A percentile compares a stretch with the other conserved stretches of the same genome.
Evolutionary conservation across 2,329 filamentous ascomycete genomes (phyloP).

Genomic region (Alternaria incomplexa): DNA sequence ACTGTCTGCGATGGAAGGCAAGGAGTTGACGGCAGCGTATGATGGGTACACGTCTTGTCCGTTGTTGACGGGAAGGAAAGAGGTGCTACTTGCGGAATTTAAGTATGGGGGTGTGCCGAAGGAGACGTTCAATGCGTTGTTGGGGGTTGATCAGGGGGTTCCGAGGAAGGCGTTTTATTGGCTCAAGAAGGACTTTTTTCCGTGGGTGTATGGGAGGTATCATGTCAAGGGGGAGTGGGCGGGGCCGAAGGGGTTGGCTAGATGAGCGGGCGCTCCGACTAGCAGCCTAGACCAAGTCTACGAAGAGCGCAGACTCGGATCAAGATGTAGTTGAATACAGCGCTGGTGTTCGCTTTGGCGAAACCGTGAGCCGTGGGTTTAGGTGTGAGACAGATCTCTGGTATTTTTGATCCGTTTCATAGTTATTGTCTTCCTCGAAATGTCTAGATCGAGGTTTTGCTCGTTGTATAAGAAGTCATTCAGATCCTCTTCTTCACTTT

Average conservation of each 20-base stretch:
- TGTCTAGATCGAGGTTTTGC: too few relatives aligned
- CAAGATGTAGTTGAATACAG: too few relatives aligned
- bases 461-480: too few relatives aligned
- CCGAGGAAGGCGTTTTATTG: conserved; percentile 66
- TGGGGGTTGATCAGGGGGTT: conserved; percentile 64
- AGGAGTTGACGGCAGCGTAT: conserved; percentile 33
- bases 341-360: too few relatives aligned
- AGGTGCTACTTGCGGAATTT: conserved; percentile 69
- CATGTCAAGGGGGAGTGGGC: conserved; percentile 69
- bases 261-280: conserved; percentile 1
- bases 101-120: conserved; percentile 68
- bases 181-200: conserved; percentile 71
- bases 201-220: conserved; percentile 67
- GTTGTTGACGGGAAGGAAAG: conserved; percentile 59
- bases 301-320: too few relatives aligned
- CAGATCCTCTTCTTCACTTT: too few relatives aligned
- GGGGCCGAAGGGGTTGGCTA: conserved; percentile 61
- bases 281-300: too few relatives aligned
- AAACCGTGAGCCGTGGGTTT: neutral
- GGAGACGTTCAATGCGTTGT: conserved; percentile 63
- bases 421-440: too few relatives aligned
- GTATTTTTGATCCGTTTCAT: too few relatives aligned
- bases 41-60: conserved; percentile 52
- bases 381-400: neutral
- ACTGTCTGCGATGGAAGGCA: conserved; percentile 34